Base-by-base conservation (phyloP, 2,329 filamentous ascomycete species). In the Clonostachys byssicola region DNA sequence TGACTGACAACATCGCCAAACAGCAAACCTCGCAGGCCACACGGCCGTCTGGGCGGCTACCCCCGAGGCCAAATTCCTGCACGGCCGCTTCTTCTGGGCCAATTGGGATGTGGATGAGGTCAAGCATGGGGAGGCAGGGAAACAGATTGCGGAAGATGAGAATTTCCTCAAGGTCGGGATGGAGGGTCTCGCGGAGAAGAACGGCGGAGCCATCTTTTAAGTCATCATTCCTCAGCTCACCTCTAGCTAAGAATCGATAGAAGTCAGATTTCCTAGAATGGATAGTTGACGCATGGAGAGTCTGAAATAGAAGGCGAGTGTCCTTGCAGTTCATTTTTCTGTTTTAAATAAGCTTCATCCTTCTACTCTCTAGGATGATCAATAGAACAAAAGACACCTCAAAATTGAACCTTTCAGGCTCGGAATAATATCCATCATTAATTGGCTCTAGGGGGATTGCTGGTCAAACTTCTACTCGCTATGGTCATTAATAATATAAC, bases 31-130 rank as follows among this genome's bases (percentile, higher is more conserved):
- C 36, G 14, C 36, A n/a, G 36, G 36, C 17, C 36, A 39, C 3
- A 39, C 36, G 14, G 36, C 36, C 17, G 36, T 55, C 3, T 55
- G 53, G 52, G 33, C 52, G 5, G 53, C 54, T 1, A 58, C 60
- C 12, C 46, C 53, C 1, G 36, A 41, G 20, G 36, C 44, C 20
- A n/a, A 16, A 13, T 40, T 46, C 38, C 18, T 46, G 18, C 13
- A 41, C 33, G 44, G 44, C 44, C 36, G 44, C 36, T 46, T 40
- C 23, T 13, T 46, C n/a, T 41, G 36, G 36, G 44, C 36, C 13
- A 46, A 46, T 13, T 46, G 44, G 44, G 44, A 46, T n/a, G 23
- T 46, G 9, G 20, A 46, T 17, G 44, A 46, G 36, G 12, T 39
- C 36, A 39, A 18, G 36, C 14, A 39, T 18, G 36, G 36, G 36